These are phyloP conservation scores for Globisporangium okanoganense DNA, from an alignment of 352 stramenopile species.

Conservation along the genomic window DNA sequence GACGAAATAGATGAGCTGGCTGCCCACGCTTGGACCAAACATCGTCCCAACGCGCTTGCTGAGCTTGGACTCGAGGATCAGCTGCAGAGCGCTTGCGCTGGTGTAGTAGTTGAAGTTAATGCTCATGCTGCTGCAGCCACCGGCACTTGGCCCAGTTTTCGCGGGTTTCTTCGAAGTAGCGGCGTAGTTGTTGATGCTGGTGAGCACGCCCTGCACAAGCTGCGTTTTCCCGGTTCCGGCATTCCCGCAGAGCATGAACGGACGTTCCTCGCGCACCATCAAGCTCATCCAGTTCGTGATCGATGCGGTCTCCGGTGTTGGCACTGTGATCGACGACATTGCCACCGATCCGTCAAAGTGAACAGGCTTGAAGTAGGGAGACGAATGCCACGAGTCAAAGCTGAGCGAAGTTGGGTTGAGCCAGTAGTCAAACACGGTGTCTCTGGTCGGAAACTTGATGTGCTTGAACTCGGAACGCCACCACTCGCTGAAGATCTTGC, in stretches of 20 bases:
- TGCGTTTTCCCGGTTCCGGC: constrained; percentile 95
- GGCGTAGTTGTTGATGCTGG: constrained; percentile 38
- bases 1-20: constrained; percentile 94
- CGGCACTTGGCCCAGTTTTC: constrained; percentile 23
- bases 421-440: constrained; percentile 97
- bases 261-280: constrained; percentile 89
- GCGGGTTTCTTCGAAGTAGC: constrained; percentile 13
- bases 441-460: constrained; percentile 91
- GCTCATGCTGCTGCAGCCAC: constrained; percentile 47
- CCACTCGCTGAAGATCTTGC: constrained; percentile 93
- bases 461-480: constrained; percentile 92
- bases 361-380: constrained; percentile 85
- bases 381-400: constrained; percentile 94
- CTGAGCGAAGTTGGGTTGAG: constrained; percentile 84
- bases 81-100: constrained; percentile 59
- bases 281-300: constrained; percentile 94
- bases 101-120: constrained; percentile 89
- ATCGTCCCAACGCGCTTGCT: constrained; percentile 87
- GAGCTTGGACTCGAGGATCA: constrained; percentile 85
- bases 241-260: constrained; percentile 92
- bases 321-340: constrained; percentile 88
- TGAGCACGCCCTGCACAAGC: constrained; percentile 85
- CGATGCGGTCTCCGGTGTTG: constrained; percentile 91
- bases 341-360: constrained; percentile 70
- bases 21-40: constrained; percentile 73